Conservation (phyloP, 305 asterid genomes). For the Nicotiana rustica region DNA sequence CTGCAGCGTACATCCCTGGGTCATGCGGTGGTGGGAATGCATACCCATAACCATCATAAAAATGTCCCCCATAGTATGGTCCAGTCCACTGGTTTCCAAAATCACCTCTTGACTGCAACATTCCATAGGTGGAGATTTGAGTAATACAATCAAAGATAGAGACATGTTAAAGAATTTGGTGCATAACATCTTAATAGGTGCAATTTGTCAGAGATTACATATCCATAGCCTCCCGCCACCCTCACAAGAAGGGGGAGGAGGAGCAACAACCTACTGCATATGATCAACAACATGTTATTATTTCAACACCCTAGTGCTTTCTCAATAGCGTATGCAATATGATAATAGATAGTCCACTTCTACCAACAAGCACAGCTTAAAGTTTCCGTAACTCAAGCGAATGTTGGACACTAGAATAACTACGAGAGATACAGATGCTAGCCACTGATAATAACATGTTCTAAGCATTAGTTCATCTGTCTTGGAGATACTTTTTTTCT, state of each 20-base stretch:
- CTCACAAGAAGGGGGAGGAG: background rate
- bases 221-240: background rate
- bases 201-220: background rate
- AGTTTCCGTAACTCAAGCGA: background rate
- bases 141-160: background rate
- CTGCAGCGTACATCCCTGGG: slow-evolving; percentile 76
- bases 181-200: background rate
- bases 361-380: background rate
- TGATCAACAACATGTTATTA: background rate
- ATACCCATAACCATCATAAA: slow-evolving; percentile 78
- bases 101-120: slow-evolving; percentile 66
- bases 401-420: background rate
- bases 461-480: background rate
- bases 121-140: slow-evolving; percentile 23
- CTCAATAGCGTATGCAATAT: background rate
- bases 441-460: background rate
- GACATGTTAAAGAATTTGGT: background rate
- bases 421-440: slow-evolving; percentile 14
- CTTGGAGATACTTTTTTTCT: background rate
- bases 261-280: background rate
- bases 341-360: background rate
- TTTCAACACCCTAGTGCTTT: background rate
- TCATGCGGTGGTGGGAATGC: slow-evolving; percentile 75
- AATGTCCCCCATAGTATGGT: slow-evolving; percentile 77
- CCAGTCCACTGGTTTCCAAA: slow-evolving; percentile 82